Percentiles rank a stretch among this genome's conserved stretches.
phyloP scores from a whole-genome alignment of 169 alveolate genomes.

The Cryptosporidium ubiquitum region DNA sequence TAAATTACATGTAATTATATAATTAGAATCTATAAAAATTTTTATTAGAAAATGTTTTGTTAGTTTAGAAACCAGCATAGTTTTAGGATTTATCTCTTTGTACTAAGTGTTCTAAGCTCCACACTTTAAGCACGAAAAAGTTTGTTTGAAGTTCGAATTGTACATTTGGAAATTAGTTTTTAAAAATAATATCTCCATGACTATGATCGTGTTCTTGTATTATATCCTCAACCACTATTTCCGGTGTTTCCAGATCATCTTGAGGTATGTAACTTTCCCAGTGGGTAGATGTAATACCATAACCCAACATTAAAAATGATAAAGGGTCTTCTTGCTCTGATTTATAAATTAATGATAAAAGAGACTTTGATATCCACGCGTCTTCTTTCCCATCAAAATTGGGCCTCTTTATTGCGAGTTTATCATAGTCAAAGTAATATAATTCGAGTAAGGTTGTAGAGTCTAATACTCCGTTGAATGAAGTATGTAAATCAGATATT shows the following conservation, averaged over 20 bases:
- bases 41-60: not conserved
- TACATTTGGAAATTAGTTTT: not conserved
- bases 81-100: not conserved
- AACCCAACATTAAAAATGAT: slow-evolving; percentile 31
- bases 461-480: slow-evolving; percentile 34
- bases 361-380: slow-evolving; percentile 50
- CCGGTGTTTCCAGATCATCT: slow-evolving; percentile 7
- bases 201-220: not conserved
- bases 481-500: not conserved
- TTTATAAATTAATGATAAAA: slow-evolving; percentile 3
- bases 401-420: not conserved
- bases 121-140: not conserved
- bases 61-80: not conserved
- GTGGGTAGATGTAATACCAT: slow-evolving; percentile 8
- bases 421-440: slow-evolving; percentile 54
- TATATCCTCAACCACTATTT: slow-evolving; percentile 4
- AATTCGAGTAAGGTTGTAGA: slow-evolving; percentile 26
- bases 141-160: not conserved
- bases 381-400: not conserved
- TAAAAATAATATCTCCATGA: slow-evolving; percentile 10
- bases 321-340: slow-evolving; percentile 30
- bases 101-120: not conserved
- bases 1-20: not conserved
- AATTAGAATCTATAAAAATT: not conserved
- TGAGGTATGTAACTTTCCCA: slow-evolving; percentile 25